Conservation (phyloP, 2,329 filamentous ascomycete genomes). For the Epichloe elymi region DNA sequence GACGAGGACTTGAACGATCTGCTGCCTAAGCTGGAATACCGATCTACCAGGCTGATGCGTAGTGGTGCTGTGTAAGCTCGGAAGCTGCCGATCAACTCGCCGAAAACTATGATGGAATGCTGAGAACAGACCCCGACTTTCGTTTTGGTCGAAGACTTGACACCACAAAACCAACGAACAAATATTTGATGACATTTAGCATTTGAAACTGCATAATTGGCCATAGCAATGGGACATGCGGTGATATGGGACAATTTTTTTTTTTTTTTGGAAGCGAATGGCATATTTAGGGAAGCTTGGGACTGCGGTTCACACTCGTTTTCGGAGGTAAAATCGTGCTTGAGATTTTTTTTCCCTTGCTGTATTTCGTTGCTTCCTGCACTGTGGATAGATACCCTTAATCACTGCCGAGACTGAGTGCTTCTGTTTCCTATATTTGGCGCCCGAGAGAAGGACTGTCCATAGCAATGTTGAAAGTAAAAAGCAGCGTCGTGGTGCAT, state of each 20-base stretch:
- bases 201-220: not conserved
- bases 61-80: conserved; percentile 11
- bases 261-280: not conserved
- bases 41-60: conserved; percentile 28
- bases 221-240: not conserved
- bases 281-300: not conserved
- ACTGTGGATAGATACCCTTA: conserved; percentile 4
- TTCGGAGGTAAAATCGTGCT: not conserved
- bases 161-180: not conserved
- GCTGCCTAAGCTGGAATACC: conserved; percentile 27
- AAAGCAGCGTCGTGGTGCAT: too few species aligned
- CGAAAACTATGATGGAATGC: not conserved
- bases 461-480: too few species aligned
- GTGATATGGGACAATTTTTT: not conserved
- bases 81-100: not conserved
- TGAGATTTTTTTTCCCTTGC: not conserved
- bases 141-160: not conserved
- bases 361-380: not conserved
- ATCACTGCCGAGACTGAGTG: too few species aligned
- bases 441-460: too few species aligned
- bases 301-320: not conserved
- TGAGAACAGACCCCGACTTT: not conserved
- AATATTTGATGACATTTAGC: not conserved
- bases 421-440: too few species aligned
- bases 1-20: conserved; percentile 29